These are phyloP conservation scores for Urochloa ruziziensis DNA, from an alignment of 176 grass and related monocot genomes.

Conservation along the genomic window DNA sequence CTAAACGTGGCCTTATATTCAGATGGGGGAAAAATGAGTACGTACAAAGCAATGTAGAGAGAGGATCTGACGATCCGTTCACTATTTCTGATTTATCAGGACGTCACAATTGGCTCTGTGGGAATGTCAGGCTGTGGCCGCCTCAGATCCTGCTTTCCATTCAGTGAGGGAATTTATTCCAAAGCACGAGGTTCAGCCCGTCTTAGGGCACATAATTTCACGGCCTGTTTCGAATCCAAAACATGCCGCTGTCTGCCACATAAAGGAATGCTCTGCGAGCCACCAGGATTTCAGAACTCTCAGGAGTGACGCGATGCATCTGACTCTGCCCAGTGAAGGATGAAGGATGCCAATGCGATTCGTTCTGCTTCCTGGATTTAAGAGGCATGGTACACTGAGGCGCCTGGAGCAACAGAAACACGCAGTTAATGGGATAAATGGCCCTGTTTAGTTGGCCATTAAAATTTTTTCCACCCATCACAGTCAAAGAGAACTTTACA, in stretches of 20 bases:
- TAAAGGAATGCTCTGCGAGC: slow-evolving; percentile 3
- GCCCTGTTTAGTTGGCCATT: no score
- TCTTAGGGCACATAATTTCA: slow-evolving; percentile 5
- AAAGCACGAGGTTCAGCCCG: slow-evolving; percentile 6
- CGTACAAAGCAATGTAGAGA: no score
- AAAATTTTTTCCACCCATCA: no score
- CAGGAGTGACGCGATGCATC: slow-evolving; percentile 36
- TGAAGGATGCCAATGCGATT: background rate
- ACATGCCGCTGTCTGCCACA: background rate
- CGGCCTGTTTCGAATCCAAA: slow-evolving; percentile 11
- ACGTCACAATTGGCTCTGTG: background rate
- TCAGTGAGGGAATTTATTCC: slow-evolving; percentile 11
- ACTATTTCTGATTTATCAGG: slow-evolving; percentile 10
- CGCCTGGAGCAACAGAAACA: slow-evolving; percentile 3
- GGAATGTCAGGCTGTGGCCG: background rate
- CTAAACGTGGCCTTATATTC: no score
- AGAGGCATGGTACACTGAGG: background rate
- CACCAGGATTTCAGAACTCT: background rate
- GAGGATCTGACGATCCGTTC: background rate
- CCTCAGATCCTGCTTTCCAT: background rate
- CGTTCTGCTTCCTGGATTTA: slow-evolving; percentile 19
- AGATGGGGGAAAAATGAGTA: no score
- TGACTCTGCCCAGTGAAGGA: slow-evolving; percentile 4
- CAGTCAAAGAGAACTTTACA: no score
- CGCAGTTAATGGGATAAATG: slow-evolving; percentile 29